Conservation (phyloP, 257 asterid genomes). For the Solanum bulbocastanum region DNA sequence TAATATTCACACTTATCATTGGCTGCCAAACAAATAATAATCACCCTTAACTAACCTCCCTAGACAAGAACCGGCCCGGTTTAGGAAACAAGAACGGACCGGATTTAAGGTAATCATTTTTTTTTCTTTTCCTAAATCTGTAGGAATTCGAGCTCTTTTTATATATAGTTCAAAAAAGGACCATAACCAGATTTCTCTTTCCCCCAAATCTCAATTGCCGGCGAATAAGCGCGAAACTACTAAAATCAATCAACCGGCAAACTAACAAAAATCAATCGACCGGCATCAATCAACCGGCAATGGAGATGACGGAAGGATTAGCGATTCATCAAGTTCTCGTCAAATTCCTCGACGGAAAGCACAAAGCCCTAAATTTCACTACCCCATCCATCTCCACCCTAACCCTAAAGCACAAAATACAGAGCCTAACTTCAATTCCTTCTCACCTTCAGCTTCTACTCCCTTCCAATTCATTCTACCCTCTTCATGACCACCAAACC, state of each 20-base stretch:
- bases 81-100: background rate
- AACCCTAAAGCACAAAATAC: constrained; percentile 43
- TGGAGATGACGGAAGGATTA: constrained; percentile 1
- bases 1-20: too few species aligned
- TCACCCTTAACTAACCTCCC: too few species aligned
- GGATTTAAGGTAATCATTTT: background rate
- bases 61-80: too few species aligned
- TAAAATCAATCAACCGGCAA: background rate
- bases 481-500: constrained; percentile 23
- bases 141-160: background rate
- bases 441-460: constrained; percentile 45
- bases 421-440: constrained; percentile 56
- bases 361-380: constrained; percentile 44
- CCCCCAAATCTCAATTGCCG: background rate
- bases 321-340: constrained; percentile 36
- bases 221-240: background rate
- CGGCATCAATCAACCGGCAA: background rate
- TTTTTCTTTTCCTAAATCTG: background rate
- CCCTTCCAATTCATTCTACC: constrained; percentile 13
- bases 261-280: background rate
- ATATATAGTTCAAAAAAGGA: background rate
- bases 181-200: background rate
- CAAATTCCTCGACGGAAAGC: constrained; percentile 69
- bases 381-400: constrained; percentile 28
- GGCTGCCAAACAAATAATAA: too few species aligned